Base-by-base conservation (phyloP, 495 filamentous ascomycete species). In the Emericellopsis terricola region DNA sequence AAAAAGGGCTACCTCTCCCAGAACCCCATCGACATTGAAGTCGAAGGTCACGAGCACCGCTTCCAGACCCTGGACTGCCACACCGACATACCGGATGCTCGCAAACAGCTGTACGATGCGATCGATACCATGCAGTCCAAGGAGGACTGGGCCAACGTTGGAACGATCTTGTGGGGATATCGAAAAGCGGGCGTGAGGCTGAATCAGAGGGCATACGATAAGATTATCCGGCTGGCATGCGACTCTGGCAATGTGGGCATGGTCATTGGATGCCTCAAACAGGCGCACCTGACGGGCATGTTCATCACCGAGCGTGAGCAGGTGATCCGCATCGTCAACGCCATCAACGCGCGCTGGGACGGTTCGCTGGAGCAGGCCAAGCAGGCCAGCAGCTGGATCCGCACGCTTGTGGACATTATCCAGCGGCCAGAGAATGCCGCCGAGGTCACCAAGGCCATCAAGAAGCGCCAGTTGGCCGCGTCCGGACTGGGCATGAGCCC, bases 71-170 rank as follows among this genome's bases (percentile, higher is more conserved):
- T 64, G 42, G 49, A 67, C 46, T 19, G 9, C 2, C 16, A 45
- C 20, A 41, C 4, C 4, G 54, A 54, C 20, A 23, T 30, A 19
- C 19, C 52, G 28, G 47, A 45, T 28, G 48, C 57, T 2, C 39
- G 38, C 17, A 41, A 47, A 3, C 31, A 50, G 18, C 46, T 77
- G n/a, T 32, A 31, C 4, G 38, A 53, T 5, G 55, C 60, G 18
- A 40, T 72, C 32, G 2, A n/a, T 0, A 38, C 58, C 14, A 79
- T 83, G 66, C 44, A 62, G 17, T 57, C 56, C 2, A 46, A 45
- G 17, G 55, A 55, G n/a, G 73, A 83, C 51, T 78, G 64, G 53
- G 49, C 60, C 14, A 76, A 74, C 53, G 49, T 83, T 23, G 49
- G 58, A 2, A 59, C 57, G 2, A 50, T 82, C 15, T 47, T 84